Conservation (phyloP, 1,284 basidiomycete species). For the Sporisorium reilianum region DNA sequence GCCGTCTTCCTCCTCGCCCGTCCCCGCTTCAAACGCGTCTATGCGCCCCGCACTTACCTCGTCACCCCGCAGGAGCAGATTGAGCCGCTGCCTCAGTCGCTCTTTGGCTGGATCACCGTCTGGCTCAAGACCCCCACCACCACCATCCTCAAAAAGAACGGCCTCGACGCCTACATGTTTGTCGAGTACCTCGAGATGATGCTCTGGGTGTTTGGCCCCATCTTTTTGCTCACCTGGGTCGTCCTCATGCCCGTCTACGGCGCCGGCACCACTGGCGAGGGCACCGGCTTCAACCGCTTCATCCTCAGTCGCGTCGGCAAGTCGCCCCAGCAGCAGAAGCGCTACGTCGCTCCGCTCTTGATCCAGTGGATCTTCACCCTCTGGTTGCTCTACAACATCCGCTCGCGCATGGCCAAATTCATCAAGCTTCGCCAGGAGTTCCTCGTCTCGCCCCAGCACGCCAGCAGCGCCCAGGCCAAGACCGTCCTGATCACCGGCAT, state of each 20-base stretch:
- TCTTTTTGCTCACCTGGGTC: constrained; percentile 71
- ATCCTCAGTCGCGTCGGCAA: constrained; percentile 79
- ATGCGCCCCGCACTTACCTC: constrained; percentile 69
- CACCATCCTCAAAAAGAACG: constrained; percentile 75
- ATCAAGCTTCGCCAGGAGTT: constrained; percentile 84
- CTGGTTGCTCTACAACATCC: constrained; percentile 87
- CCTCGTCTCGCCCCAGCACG: constrained; percentile 81
- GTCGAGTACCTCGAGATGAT: constrained; percentile 86
- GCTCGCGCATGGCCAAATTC: constrained; percentile 83
- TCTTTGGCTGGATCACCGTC: constrained; percentile 70
- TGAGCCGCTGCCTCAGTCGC: constrained; percentile 66
- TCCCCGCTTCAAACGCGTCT: constrained; percentile 69
- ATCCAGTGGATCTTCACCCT: constrained; percentile 67
- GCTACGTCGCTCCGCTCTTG: constrained; percentile 59
- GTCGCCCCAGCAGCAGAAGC: constrained; percentile 54
- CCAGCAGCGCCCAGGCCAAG: constrained; percentile 81
- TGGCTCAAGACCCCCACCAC: constrained; percentile 66
- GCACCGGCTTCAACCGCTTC: constrained; percentile 79
- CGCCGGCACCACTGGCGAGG: constrained; percentile 70
- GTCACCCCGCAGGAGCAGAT: constrained; percentile 64
- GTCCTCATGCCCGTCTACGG: constrained; percentile 76
- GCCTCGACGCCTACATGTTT: constrained; percentile 93
- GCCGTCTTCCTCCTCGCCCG: constrained; percentile 69
- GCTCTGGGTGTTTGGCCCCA: constrained; percentile 82
- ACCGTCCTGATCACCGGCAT: constrained; percentile 91